Base-by-base conservation (phyloP, 2,329 filamentous ascomycete species). In the Dactylonectria estremocensis region DNA sequence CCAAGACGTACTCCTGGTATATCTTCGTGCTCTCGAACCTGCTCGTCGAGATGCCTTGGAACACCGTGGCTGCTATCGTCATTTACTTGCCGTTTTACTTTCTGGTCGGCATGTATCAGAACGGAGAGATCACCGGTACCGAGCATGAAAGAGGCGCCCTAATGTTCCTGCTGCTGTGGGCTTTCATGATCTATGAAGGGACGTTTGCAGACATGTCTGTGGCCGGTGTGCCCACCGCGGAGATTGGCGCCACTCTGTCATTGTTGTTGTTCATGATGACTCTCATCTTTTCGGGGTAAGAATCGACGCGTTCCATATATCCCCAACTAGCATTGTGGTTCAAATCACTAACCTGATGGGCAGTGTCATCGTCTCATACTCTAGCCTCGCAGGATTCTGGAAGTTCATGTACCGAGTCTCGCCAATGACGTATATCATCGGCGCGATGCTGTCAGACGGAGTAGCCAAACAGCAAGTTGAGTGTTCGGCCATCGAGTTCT, bases 401-500 rank as follows among this genome's bases (percentile, higher is more conserved):
- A 87, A 87, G 67, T 90, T 90, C 81, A 89, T 90, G 88, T 92
- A 92, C 79, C 83, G 89, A 45, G 79, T 91, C 57, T 91, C 88
- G 0, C 91, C 91, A 1, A 88, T 93, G 75, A 92, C 89, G 0
- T 93, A 93, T 78, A 82, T 92, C 24, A 84, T 92, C 63, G 82
- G 85, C 40, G 89, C 87, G 4, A 86, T 93, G 78, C 80, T 92
- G 0, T 73, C 74, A 9, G 69, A 71, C 9, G 74, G 69, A 7
- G 60, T 76, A 0, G 72, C 72, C 1, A 64, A 71, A 49, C 54
- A 62, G 3, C 3, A 59, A 1, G 69, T 76, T 10, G n/a, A 40
- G 13, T 76, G 74, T 57, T 66, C 74, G 5, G 9, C 22, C 0
- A 64, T 71, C 2, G 14, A 94, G 76, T 83, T 87, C 65, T 81